Conservation (phyloP, 2,329 filamentous ascomycete genomes). For the Alternaria hordeiaustralica region DNA sequence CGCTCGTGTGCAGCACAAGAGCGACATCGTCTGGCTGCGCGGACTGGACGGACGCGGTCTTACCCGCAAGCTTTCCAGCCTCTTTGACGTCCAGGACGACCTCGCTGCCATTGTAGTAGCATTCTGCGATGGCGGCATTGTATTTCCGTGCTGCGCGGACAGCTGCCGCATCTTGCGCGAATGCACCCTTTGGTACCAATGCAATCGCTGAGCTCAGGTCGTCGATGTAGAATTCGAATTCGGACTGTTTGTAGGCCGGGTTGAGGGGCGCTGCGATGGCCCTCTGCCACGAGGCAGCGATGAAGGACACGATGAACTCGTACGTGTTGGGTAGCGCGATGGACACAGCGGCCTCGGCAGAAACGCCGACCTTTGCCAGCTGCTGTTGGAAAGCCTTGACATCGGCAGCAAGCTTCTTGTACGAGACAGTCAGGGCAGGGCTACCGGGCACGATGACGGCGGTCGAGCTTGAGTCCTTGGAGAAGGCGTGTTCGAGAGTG, state of each 20-base stretch:
- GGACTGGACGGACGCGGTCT: slow-evolving; percentile 56
- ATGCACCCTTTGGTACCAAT: slow-evolving; percentile 75
- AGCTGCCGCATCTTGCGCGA: slow-evolving; percentile 69
- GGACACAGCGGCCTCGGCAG: slow-evolving; percentile 73
- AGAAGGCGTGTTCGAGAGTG: slow-evolving; percentile 66
- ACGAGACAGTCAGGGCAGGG: slow-evolving; percentile 71
- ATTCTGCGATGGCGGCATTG: slow-evolving; percentile 84
- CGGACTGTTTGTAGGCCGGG: slow-evolving; percentile 84
- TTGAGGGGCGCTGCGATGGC: slow-evolving; percentile 87
- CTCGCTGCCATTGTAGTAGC: slow-evolving; percentile 76
- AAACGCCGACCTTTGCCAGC: slow-evolving; percentile 76
- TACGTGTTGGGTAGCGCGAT: slow-evolving; percentile 85
- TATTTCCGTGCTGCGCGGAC: slow-evolving; percentile 80
- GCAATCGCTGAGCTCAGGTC: slow-evolving; percentile 82
- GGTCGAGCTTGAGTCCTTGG: slow-evolving; percentile 57
- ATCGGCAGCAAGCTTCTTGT: slow-evolving; percentile 70
- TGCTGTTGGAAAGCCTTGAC: slow-evolving; percentile 76
- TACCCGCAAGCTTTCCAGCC: slow-evolving; percentile 67
- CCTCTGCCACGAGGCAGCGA: slow-evolving; percentile 85
- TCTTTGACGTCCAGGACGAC: slow-evolving; percentile 82
- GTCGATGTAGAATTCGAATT: slow-evolving; percentile 92
- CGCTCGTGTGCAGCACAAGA: slow-evolving; percentile 82
- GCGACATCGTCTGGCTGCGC: slow-evolving; percentile 80
- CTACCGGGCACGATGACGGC: slow-evolving; percentile 78
- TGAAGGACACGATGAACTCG: slow-evolving; percentile 86